phyloP scores from a whole-genome alignment of 768 basidiomycete species.

The Tulasnella calospora region DNA sequence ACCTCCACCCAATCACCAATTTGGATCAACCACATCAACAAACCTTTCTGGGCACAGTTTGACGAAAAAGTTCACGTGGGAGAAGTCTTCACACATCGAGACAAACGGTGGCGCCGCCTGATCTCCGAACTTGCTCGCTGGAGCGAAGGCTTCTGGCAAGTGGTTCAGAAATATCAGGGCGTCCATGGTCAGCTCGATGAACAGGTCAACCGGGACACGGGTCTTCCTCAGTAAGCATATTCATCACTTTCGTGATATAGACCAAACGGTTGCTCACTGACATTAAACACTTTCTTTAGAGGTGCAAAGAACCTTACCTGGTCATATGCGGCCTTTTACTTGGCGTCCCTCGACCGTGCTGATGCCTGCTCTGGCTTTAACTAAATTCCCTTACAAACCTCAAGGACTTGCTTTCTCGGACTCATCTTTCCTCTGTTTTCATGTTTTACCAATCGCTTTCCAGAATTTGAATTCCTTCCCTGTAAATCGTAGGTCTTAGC shows the following conservation, averaged over 20 bases:
- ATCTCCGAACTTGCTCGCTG: conserved; percentile 6
- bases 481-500: background rate
- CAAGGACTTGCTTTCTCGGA: background rate
- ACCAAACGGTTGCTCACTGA: background rate
- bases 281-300: background rate
- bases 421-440: background rate
- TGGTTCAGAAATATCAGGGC: conserved; percentile 5
- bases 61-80: background rate
- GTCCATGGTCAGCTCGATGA: conserved; percentile 15
- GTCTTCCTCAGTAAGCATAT: conserved; percentile 9
- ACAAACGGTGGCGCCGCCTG: background rate
- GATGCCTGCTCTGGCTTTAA: background rate
- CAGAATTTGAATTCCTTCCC: background rate
- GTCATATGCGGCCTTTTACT: conserved; percentile 24
- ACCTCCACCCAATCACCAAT: background rate
- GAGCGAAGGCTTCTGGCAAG: conserved; percentile 22
- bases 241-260: background rate
- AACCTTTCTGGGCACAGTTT: conserved; percentile 24
- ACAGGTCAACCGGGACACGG: conserved; percentile 21
- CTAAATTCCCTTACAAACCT: background rate
- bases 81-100: background rate
- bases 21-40: background rate
- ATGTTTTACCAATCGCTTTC: background rate
- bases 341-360: conserved; percentile 11
- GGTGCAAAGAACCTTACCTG: conserved; percentile 24